Conservation (phyloP, 352 stramenopile genomes). For the Globisporangium sylvaticum region DNA sequence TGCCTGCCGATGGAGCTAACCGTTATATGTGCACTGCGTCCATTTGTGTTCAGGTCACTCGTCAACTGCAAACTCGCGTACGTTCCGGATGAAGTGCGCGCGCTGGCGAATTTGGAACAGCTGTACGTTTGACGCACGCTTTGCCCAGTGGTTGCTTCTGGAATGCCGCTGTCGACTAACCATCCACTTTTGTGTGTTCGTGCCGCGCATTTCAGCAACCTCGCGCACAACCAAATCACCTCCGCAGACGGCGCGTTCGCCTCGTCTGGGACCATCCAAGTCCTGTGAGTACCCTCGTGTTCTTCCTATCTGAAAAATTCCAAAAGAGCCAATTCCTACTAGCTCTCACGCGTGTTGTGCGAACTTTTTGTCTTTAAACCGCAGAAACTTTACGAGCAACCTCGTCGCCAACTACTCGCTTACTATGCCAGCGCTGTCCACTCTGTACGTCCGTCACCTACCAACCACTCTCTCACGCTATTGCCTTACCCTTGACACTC, state of each 20-base stretch:
- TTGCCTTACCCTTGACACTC: neutral
- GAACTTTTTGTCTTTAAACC: too few species aligned
- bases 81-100: constrained; percentile 38
- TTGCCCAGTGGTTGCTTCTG: too few species aligned
- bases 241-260: constrained; percentile 27
- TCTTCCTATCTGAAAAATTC: neutral
- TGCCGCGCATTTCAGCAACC: constrained; percentile 25
- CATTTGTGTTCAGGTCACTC: constrained; percentile 25
- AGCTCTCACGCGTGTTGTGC: too few species aligned
- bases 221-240: constrained; percentile 42
- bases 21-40: neutral
- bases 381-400: constrained; percentile 56
- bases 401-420: constrained; percentile 31
- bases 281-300: constrained; percentile 29
- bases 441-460: constrained; percentile 29
- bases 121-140: constrained; percentile 26
- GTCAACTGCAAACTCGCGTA: constrained; percentile 42
- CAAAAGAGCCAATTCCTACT: too few species aligned
- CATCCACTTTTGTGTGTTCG: neutral
- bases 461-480: neutral
- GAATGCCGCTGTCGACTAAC: neutral
- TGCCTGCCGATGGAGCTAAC: neutral
- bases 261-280: constrained; percentile 26
- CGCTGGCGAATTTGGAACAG: constrained; percentile 34
- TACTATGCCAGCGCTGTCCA: constrained; percentile 30